Conservation (phyloP, 1,139 yeast genomes). For the Sugiyamaella paludigena region DNA sequence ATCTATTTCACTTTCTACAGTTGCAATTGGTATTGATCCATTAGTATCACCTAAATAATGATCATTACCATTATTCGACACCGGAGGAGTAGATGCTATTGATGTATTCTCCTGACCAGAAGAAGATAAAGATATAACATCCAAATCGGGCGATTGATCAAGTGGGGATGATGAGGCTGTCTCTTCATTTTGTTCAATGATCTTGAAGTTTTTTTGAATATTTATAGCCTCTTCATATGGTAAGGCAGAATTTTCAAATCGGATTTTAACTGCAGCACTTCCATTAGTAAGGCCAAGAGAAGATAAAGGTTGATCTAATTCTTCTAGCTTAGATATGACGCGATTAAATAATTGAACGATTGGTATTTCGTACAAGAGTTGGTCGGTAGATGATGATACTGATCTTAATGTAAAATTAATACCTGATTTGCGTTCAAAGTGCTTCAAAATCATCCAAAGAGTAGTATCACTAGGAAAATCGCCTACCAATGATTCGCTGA, state of each 20-base stretch:
- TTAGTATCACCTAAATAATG: too few relatives aligned
- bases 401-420: constrained; percentile 31
- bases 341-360: constrained; percentile 29
- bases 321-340: constrained; percentile 22
- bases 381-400: constrained; percentile 18
- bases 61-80: too few relatives aligned
- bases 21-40: too few relatives aligned
- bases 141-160: not conserved
- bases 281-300: constrained; percentile 30
- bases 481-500: constrained; percentile 24
- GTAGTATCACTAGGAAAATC: constrained; percentile 27
- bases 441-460: constrained; percentile 28
- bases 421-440: constrained; percentile 30
- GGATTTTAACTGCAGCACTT: constrained; percentile 27
- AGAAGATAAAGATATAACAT: not conserved
- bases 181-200: not conserved
- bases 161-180: not conserved
- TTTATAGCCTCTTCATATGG: constrained; percentile 26
- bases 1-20: not conserved
- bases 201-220: constrained; percentile 17
- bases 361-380: constrained; percentile 28
- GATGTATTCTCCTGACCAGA: not conserved
- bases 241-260: constrained; percentile 27
- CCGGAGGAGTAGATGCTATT: not conserved
- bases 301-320: constrained; percentile 25